Base-by-base conservation (phyloP, 176 grass and related monocot species). In the Puya raimondii region DNA sequence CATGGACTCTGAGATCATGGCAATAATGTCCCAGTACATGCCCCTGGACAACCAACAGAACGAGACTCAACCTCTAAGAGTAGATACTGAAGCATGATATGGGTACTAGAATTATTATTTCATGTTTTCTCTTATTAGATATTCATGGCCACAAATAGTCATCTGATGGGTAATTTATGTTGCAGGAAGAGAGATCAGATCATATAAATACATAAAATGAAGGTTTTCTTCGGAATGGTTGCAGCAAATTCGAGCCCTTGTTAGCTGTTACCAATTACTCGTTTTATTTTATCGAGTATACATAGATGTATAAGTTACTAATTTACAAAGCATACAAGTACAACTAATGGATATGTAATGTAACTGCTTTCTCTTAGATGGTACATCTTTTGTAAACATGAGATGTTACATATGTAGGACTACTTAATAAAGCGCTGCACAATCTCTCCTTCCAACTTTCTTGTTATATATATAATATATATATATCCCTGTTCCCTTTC, bases 11-110 rank as follows among this genome's bases (percentile, higher is more conserved):
- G 87, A 93, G 29, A 80, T 93, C 11, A 81, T 87, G 84, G 77
- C 84, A 11, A 97, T 99, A 70, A 99, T 93, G 89, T 92, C 87
- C 14, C 87, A 93, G 54, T 99, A 91, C 84, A 93, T 93, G 94
- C 90, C 94, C 13, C 78, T 93, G 0, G 90, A 99, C 42, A 78
- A 68, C 64, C 78, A 88, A 12, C 74, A 90, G 12, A 70, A 71
- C 17, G 89, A 90, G 71, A 83, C 64, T 50, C 70, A 79, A 47
- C 78, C 84, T 66, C 25, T 99, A 16, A 70, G 82, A 51, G 81
- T 87, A 84, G 90, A 88, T 25, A 69, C 85, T 47, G 53, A 18
- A 69, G 52, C 33, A n/a, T 77, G 22, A 63, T 61, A 26, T 57
- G 16, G 53, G 21, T n/a, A 6, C 17, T 61, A 2, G 22, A 10